These are phyloP conservation scores for Saposhnikovia divaricata DNA, from an alignment of 129 eudicot species.

Conservation along the genomic window DNA sequence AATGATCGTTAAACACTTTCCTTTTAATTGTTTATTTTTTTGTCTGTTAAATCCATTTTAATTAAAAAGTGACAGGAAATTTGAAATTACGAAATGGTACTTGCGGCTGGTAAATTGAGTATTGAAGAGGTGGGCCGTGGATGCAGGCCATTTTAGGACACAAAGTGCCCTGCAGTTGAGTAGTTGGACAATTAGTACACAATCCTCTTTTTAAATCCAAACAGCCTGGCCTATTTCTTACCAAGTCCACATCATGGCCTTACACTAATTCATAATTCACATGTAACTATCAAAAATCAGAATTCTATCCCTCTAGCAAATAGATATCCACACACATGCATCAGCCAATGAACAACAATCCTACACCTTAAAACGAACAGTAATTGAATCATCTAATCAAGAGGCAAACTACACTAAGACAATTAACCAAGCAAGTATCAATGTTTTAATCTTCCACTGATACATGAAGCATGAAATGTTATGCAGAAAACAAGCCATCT, in stretches of 20 bases:
- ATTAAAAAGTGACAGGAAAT: neutral
- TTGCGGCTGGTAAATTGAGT: neutral
- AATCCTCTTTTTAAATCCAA: neutral
- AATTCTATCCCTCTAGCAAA: neutral
- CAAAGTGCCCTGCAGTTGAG: neutral
- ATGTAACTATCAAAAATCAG: neutral
- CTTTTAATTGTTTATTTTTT: too few species aligned
- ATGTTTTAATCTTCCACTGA: neutral
- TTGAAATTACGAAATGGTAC: neutral
- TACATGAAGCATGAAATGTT: neutral
- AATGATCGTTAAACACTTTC: too few species aligned
- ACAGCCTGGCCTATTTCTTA: neutral
- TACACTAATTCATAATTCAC: neutral
- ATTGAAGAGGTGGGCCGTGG: neutral
- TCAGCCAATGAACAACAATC: too few species aligned
- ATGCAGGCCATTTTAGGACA: neutral
- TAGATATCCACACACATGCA: neutral
- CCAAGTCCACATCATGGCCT: constrained; percentile 4
- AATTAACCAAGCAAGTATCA: neutral
- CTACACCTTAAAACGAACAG: too few species aligned
- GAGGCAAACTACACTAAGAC: neutral
- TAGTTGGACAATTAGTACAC: constrained; percentile 4
- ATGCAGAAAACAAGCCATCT: neutral
- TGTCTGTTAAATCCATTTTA: too few species aligned
- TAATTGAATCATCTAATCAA: neutral